phyloP scores from a whole-genome alignment of 2,329 filamentous ascomycete species.

The Pseudocercospora ulei region DNA sequence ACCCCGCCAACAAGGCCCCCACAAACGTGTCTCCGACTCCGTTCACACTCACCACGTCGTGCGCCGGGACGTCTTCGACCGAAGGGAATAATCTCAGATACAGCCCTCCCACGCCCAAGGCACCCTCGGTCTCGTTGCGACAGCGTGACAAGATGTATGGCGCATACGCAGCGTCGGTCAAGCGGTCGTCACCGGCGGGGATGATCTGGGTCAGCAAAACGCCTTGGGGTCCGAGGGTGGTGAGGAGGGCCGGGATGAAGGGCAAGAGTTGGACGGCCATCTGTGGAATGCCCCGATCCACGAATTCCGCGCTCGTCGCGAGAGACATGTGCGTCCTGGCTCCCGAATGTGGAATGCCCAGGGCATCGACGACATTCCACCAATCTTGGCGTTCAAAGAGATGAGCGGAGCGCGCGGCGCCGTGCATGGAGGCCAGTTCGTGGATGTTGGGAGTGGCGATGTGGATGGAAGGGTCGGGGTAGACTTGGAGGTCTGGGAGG shows the following conservation, averaged over 20 bases:
- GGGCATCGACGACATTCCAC: slow-evolving; percentile 69
- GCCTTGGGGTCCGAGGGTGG: slow-evolving; percentile 68
- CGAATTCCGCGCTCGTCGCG: slow-evolving; percentile 57
- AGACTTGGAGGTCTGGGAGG: slow-evolving; percentile 36
- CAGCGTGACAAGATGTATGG: slow-evolving; percentile 61
- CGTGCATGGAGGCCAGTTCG: slow-evolving; percentile 72
- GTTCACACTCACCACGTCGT: slow-evolving; percentile 78
- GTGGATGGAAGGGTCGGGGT: slow-evolving; percentile 55
- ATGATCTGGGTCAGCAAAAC: slow-evolving; percentile 68
- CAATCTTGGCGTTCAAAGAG: slow-evolving; percentile 62
- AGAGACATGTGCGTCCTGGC: slow-evolving; percentile 62
- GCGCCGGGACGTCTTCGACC: slow-evolving; percentile 49
- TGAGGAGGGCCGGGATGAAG: slow-evolving; percentile 73
- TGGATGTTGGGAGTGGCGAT: slow-evolving; percentile 73
- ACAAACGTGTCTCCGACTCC: slow-evolving; percentile 90
- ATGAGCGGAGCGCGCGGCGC: slow-evolving; percentile 54
- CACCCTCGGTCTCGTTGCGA: slow-evolving; percentile 43
- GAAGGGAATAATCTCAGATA: slow-evolving; percentile 68
- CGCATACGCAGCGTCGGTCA: slow-evolving; percentile 53
- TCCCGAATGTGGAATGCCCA: slow-evolving; percentile 61
- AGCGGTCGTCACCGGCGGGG: slow-evolving; percentile 53
- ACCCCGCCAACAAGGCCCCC: slow-evolving; percentile 69
- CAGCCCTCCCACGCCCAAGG: slow-evolving; percentile 57
- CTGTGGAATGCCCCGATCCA: slow-evolving; percentile 72
- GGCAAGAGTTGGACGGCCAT: slow-evolving; percentile 77